These are phyloP conservation scores for Erodium texanum DNA, from an alignment of 441 rosid species.

Conservation along the genomic window DNA sequence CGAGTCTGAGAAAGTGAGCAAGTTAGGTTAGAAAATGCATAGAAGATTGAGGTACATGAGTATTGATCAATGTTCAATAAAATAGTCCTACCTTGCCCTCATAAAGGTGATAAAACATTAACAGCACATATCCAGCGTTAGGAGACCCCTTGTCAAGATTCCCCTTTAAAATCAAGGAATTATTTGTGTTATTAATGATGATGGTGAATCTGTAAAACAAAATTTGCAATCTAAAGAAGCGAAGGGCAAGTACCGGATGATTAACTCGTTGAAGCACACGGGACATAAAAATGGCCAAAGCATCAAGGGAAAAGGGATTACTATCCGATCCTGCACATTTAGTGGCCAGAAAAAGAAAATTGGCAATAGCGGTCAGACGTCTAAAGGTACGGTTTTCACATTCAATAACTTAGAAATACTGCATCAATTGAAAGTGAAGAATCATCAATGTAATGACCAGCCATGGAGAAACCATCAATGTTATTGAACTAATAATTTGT, in stretches of 20 bases:
- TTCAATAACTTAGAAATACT: neutral
- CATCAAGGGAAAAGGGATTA: slow-evolving; percentile 90
- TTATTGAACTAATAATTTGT: no score
- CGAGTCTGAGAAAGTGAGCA: slow-evolving; percentile 47
- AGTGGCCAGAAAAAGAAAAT: neutral
- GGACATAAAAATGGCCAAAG: slow-evolving; percentile 73
- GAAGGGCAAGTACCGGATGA: slow-evolving; percentile 58
- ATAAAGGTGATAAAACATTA: slow-evolving; percentile 91
- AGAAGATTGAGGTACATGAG: neutral
- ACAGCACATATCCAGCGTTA: slow-evolving; percentile 88
- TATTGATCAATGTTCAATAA: slow-evolving; percentile 3
- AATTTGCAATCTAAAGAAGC: slow-evolving; percentile 9
- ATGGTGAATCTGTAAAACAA: slow-evolving; percentile 6
- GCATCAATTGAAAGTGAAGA: no score
- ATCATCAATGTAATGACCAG: no score
- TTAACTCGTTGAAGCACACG: slow-evolving; percentile 88
- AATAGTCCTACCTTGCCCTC: slow-evolving; percentile 68
- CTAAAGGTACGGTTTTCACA: neutral
- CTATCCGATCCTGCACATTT: slow-evolving; percentile 59
- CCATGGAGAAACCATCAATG: no score
- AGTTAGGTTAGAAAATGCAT: slow-evolving; percentile 8
- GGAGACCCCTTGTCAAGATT: slow-evolving; percentile 81
- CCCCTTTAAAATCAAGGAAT: slow-evolving; percentile 46
- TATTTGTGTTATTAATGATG: slow-evolving; percentile 16
- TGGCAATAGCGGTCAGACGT: neutral